Base-by-base conservation (phyloP, 148 eudicot genomes). In the Pouteria glomerata region DNA sequence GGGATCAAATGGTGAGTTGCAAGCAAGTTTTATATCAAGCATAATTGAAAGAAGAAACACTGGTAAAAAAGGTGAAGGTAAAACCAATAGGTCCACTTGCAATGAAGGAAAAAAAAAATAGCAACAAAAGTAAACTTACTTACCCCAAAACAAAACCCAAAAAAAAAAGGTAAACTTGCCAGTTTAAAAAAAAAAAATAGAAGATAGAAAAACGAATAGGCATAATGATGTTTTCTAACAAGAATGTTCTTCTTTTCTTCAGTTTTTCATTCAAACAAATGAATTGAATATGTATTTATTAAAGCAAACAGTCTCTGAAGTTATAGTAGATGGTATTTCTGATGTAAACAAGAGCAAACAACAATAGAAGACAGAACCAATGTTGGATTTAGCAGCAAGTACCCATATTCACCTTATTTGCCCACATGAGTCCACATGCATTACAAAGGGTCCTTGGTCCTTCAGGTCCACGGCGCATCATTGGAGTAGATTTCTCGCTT, bases 391-490 rank as follows among this genome's bases (percentile, higher is more conserved):
- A 77, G 15, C 26, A 31, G 15, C 16, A 26, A 52, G 26, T 47
- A 4, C 19, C 65, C 51, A 53, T 23, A 26, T 75, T 77, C 45
- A 88, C 96, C 93, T 90, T 90, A 76, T 90, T 90, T 55, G 93
- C 90, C 96, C 96, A 89, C 96, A 87, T 87, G 24, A 90, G 88
- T 71, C 96, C 96, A 75, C 96, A 90, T 63, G 96, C 96, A 78
- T 90, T 90, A 72, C 96, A 90, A 45, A 90, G 93, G 8, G 96
- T 90, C 80, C 89, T 84, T 14, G 92, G 96, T 63, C 96, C 96
- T 68, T 87, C 92, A 66, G 96, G 96, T 71, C 96, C 96, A 42
- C 88, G 89, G 1, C 92, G 83, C 96, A 90, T 90, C 96, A 90
- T 90, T 27, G 92, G 96, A 52, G 96, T 90, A 29, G 88, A 63